Conservation (phyloP, 1,284 basidiomycete genomes). For the Naganishia liquefaciens region DNA sequence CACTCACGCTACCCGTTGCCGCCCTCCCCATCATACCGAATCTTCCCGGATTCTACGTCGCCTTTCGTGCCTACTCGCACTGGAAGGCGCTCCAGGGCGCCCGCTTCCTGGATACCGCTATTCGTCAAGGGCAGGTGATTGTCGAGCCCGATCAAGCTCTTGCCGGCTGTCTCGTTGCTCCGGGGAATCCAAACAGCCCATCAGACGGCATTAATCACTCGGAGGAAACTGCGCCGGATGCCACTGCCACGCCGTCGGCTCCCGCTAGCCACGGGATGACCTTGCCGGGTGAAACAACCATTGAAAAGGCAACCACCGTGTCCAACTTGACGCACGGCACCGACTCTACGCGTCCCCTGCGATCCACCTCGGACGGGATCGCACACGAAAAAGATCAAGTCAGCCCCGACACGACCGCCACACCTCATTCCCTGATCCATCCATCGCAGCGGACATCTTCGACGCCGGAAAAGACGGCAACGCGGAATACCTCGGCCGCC, state of each 20-base stretch:
- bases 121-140: slow-evolving; percentile 29
- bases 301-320: slow-evolving; percentile 10
- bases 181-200: not conserved
- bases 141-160: slow-evolving; percentile 22
- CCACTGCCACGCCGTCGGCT: slow-evolving; percentile 31
- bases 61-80: slow-evolving; percentile 57
- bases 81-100: slow-evolving; percentile 54
- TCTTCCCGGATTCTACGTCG: slow-evolving; percentile 56
- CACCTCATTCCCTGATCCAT: slow-evolving; percentile 13
- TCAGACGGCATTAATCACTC: slow-evolving; percentile 7
- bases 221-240: slow-evolving; percentile 42
- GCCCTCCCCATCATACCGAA: slow-evolving; percentile 57
- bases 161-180: slow-evolving; percentile 8
- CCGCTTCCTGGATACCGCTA: slow-evolving; percentile 45
- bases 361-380: not conserved
- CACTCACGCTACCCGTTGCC: slow-evolving; percentile 54
- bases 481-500: not conserved
- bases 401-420: slow-evolving; percentile 23
- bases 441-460: slow-evolving; percentile 11
- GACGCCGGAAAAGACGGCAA: slow-evolving; percentile 6
- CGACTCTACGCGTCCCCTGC: not conserved
- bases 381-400: slow-evolving; percentile 14
- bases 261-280: not conserved
- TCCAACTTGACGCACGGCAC: slow-evolving; percentile 5
- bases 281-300: slow-evolving; percentile 2